A percentile compares a stretch with the other conserved stretches of the same genome.
Conservation (phyloP, 495 filamentous ascomycete genomes). For the Emericellopsis terricola region DNA sequence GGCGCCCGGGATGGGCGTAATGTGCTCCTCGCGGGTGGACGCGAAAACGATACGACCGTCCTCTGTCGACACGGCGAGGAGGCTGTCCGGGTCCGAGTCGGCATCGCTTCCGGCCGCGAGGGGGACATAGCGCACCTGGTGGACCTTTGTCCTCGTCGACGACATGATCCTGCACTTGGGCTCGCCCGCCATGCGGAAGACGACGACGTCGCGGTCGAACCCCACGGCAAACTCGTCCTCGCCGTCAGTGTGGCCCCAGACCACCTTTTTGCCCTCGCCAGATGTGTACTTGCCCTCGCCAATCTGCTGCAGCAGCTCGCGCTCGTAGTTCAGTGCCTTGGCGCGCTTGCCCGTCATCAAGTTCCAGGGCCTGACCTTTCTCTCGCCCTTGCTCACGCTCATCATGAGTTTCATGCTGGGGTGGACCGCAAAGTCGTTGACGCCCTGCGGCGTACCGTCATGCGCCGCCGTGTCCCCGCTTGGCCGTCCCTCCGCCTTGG, state of each 20-base stretch:
- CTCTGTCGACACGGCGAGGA: slow-evolving; percentile 76
- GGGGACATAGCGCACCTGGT: slow-evolving; percentile 56
- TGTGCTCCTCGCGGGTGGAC: slow-evolving; percentile 33
- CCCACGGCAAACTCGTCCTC: slow-evolving; percentile 71
- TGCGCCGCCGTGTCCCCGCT: slow-evolving; percentile 75
- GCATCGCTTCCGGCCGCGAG: slow-evolving; percentile 12
- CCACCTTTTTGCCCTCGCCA: slow-evolving; percentile 70
- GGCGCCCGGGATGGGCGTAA: slow-evolving; percentile 6
- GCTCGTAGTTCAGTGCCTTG: slow-evolving; percentile 69
- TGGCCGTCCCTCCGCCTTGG: slow-evolving; percentile 66
- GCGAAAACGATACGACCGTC: slow-evolving; percentile 83
- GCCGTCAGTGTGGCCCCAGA: slow-evolving; percentile 52
- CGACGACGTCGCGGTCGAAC: slow-evolving; percentile 70
- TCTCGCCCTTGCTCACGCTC: slow-evolving; percentile 72
- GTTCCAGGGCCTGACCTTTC: slow-evolving; percentile 89
- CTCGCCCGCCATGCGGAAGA: slow-evolving; percentile 76
- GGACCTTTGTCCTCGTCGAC: slow-evolving; percentile 57
- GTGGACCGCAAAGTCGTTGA: slow-evolving; percentile 91
- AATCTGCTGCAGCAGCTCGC: slow-evolving; percentile 44
- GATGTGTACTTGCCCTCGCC: slow-evolving; percentile 59
- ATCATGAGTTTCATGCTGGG: slow-evolving; percentile 94
- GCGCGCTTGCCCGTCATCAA: slow-evolving; percentile 91
- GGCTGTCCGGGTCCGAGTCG: slow-evolving; percentile 19
- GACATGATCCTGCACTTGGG: slow-evolving; percentile 55
- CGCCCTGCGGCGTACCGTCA: slow-evolving; percentile 71